Evolutionary conservation across 495 filamentous ascomycete genomes (phyloP), one percentile per base, ranked within the genome.

Genomic region (Penicillium diatomitis): DNA sequence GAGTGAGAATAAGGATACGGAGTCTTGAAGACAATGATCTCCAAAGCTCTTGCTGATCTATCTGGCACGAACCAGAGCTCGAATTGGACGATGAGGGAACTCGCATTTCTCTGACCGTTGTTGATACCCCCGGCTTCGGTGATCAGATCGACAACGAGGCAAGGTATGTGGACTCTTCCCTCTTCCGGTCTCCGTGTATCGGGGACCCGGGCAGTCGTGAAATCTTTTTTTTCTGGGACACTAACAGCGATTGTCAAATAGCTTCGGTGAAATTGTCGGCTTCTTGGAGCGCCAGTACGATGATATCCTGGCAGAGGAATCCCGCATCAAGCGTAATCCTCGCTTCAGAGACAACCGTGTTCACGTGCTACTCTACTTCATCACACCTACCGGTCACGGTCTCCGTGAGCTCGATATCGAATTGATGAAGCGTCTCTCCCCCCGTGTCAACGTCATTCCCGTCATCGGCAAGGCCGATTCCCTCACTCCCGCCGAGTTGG

Each of bases 301-400:
- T 73, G 90, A 97, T 63, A 97, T 98, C 72, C 79, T 98, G 47
- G 92, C 92, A 36, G 90, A 96, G 75, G 92, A 98, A 74, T 97
- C 92, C 57, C 89, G 92, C 77, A 98, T 98, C 76, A 98, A 98
- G 85, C 92, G 92, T 86, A 98, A 98, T 74, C 94, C 92, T 49
- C 82, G 92, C 61, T 98, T 98, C 82, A 84, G 94, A 62, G 92
- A 98, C 72, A 96, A 98, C 73, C 88, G 92, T 72, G 90, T 98
- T 35, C 92, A 98, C 62, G 92, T 88, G 50, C 82, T 97, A 58
- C 82, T 98, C 57, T 98, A 98, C 78, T 98, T 98, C 75, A 96
- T 98, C 74, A 94, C 92, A 55, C 92, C 92, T 31, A 98, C 92
- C 45, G 92, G 91, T 56, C 91, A 97, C 73, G 91, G 92, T 64